Evolutionary conservation across 495 filamentous ascomycete genomes (phyloP), one percentile per base, ranked within the genome.

Genomic region (Pseudotulostoma volvatum): DNA sequence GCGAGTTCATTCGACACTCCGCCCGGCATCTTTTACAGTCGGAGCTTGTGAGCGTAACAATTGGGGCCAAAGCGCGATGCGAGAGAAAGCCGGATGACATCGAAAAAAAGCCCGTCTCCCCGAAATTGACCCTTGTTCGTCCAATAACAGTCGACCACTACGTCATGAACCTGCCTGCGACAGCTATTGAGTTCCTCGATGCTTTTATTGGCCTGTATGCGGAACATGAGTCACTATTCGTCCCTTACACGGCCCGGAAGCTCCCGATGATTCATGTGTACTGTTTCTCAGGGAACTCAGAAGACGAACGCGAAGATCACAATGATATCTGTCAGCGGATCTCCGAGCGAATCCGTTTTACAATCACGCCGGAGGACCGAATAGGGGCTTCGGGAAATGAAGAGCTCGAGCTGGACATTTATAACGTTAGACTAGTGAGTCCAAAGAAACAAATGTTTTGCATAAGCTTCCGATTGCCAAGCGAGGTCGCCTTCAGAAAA

Each of bases 391-490:
- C 38, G 31, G 61, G 61, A 0, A 56, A 64, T 38, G 15, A 39
- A 4, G 70, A 73, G 9, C 55, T 73, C 9, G 68, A 79, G 40
- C 61, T 84, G 18, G 61, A 64, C 9, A 67, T 96, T 9, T 64
- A 77, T 46, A 75, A 90, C 58, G 84, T 96, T 13, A 64, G 90
- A 45, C 71, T 90, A 41, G 92, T 97, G 39, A 81, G 85, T 45
- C 90, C 92, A 20, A 77, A 79, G 44, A 96, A 97, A 70, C 72
- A 76, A 50, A 95, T 95, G 84, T 95, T 92, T 57, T 96, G 90
- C 56, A 86, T 83, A 5, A 92, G 74, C 45, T 95, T 97, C 55
- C 68, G 84, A 37, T 46, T 97, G 32, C 92, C 90, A 17, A 46
- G 53, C 16, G 76, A 81, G 52, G 84, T 93, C 1, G 90, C 85